phyloP scores from a whole-genome alignment of 352 stramenopile species.

The Pythium brachiatum region DNA sequence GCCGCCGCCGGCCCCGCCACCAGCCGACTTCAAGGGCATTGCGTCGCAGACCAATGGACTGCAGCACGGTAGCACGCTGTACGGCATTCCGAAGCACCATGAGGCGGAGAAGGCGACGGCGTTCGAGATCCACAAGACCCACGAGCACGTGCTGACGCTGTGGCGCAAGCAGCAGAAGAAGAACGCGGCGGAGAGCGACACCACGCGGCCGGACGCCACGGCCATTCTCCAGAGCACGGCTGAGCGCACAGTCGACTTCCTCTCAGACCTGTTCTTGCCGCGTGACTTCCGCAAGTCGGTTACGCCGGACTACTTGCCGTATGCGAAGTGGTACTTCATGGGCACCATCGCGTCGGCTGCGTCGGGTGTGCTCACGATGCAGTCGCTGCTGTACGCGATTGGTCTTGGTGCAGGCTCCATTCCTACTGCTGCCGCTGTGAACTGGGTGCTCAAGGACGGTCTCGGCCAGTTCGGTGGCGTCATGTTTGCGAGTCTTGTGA shows the following conservation, averaged over 20 bases:
- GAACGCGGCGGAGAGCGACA: neutral
- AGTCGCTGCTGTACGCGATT: slow-evolving; percentile 93
- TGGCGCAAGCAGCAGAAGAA: slow-evolving; percentile 27
- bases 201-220: slow-evolving; percentile 10
- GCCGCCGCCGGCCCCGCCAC: slow-evolving; percentile 6
- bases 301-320: slow-evolving; percentile 84
- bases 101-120: neutral
- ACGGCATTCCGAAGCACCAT: slow-evolving; percentile 20
- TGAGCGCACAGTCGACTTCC: slow-evolving; percentile 42
- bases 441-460: slow-evolving; percentile 97
- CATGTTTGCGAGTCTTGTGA: slow-evolving; percentile 90
- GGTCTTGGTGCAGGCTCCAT: slow-evolving; percentile 87
- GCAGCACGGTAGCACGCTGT: slow-evolving; percentile 36
- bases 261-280: slow-evolving; percentile 88
- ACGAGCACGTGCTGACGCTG: slow-evolving; percentile 35
- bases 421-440: slow-evolving; percentile 90
- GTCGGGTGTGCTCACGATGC: slow-evolving; percentile 91
- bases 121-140: slow-evolving; percentile 34
- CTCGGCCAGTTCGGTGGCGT: slow-evolving; percentile 95
- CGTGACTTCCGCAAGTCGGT: slow-evolving; percentile 85
- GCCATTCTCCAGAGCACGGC: slow-evolving; percentile 28
- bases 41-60: slow-evolving; percentile 38
- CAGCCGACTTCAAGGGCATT: slow-evolving; percentile 21
- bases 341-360: slow-evolving; percentile 79
- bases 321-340: slow-evolving; percentile 83